Base-by-base conservation (phyloP, 768 basidiomycete genomes). In the Calocybe cyanea region DNA sequence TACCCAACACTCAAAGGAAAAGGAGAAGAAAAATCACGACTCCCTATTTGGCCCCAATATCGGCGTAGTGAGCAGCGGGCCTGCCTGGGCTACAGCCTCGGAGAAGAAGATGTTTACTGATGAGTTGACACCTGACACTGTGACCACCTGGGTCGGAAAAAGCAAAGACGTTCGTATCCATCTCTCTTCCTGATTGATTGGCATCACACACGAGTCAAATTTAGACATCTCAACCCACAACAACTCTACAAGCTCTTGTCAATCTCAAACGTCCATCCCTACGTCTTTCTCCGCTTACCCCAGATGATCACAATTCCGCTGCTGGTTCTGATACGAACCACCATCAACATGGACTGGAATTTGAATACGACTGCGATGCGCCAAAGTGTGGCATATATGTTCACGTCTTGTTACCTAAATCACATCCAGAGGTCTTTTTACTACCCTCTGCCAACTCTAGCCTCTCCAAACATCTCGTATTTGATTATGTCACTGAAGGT, bases 41-140 rank as follows among this genome's bases (percentile, higher is more conserved):
- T 85, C 89, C 0, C 77, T 96, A 36, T 96, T 95, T 64, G 93
- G 93, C 0, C 93, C 93, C 7, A 88, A 85, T 62, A 87, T 96
- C 46, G 93, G 93, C 8, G 75, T 85, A 41, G 77, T 86, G 37
- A 77, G 67, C 58, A 74, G 70, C 43, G 80, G 80, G 0, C 88
- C 89, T 7, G 65, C 78, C 0, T 92, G 89, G 89, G 81, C 88
- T 1, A 65, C 77, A 20, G 56, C 62, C 20, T 70, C 70, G 41
- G 84, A 86, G 62, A 90, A 85, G 72, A 78, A 71, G 50, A 62
- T 75, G 13, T 58, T 76, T 36, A 72, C 75, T 31, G 87, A 91
- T 56, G 80, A 81, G 55, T 75, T 96, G 34, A 88, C 90, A 0
- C 82, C 86, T 0, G 88, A 94, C 24, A 73, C 87, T 35, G 84